A percentile compares a stretch with the other conserved stretches of the same genome.
phyloP scores from a whole-genome alignment of 306 rosid genomes.

The Quillaja saponaria region DNA sequence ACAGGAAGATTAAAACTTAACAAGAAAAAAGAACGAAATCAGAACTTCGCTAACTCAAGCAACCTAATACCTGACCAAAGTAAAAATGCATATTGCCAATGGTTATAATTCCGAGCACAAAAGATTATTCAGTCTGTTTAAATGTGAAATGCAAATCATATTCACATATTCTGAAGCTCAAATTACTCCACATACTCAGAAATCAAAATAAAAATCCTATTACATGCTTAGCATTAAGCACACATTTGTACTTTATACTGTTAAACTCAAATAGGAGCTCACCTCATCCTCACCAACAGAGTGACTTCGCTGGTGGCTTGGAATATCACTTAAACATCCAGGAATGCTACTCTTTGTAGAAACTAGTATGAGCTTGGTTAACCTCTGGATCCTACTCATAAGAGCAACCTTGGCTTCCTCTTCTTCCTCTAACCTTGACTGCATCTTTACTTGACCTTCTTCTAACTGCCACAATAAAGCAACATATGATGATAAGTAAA shows the following conservation, averaged over 20 bases:
- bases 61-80: slow-evolving; percentile 8
- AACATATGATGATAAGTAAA: slow-evolving; percentile 19
- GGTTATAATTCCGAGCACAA: slow-evolving; percentile 14
- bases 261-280: slow-evolving; percentile 43
- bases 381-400: slow-evolving; percentile 98
- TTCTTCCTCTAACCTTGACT: slow-evolving; percentile 97
- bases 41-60: slow-evolving; percentile 15
- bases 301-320: slow-evolving; percentile 72
- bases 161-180: slow-evolving; percentile 1
- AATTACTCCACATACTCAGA: slow-evolving; percentile 5
- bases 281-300: slow-evolving; percentile 89
- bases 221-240: slow-evolving; percentile 5
- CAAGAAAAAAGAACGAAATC: slow-evolving; percentile 17
- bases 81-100: slow-evolving; percentile 7
- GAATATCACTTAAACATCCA: slow-evolving; percentile 70
- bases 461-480: slow-evolving; percentile 61
- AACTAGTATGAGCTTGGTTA: slow-evolving; percentile 96
- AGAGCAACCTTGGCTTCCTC: slow-evolving; percentile 99
- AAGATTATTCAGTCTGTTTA: slow-evolving; percentile 12
- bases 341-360: slow-evolving; percentile 93
- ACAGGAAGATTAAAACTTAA: slow-evolving; percentile 9
- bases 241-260: background rate
- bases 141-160: slow-evolving; percentile 13
- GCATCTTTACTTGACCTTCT: slow-evolving; percentile 99
- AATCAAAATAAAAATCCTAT: slow-evolving; percentile 11